Evolutionary conservation across 768 basidiomycete species (phyloP).

Genomic region (Tylopilus rubrobrunneus): DNA sequence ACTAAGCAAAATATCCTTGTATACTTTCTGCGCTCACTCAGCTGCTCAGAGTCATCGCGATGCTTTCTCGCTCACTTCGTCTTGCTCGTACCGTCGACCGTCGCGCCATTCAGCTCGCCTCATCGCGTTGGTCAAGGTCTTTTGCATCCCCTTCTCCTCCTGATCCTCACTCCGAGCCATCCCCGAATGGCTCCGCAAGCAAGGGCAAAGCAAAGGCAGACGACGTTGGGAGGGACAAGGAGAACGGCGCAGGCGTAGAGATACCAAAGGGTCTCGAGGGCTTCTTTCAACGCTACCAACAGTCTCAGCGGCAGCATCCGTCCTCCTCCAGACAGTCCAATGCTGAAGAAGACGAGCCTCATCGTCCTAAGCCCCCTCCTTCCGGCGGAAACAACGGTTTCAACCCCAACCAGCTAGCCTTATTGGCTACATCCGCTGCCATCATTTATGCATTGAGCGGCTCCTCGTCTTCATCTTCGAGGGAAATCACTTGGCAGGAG

Average conservation of each 20-base stretch:
- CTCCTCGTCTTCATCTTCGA: slow-evolving; percentile 46
- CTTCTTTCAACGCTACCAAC: slow-evolving; percentile 68
- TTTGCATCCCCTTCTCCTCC: slow-evolving; percentile 48
- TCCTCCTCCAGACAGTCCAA: slow-evolving; percentile 27
- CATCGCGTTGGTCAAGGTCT: slow-evolving; percentile 35
- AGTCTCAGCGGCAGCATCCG: slow-evolving; percentile 32
- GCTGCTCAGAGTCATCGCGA: slow-evolving; percentile 18
- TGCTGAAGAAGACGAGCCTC: slow-evolving; percentile 27
- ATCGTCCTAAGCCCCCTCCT: slow-evolving; percentile 50
- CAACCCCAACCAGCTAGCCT: slow-evolving; percentile 51
- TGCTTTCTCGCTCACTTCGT: slow-evolving; percentile 65
- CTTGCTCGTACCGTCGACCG: slow-evolving; percentile 43
- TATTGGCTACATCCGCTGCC: slow-evolving; percentile 57
- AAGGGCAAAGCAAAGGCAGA: slow-evolving; percentile 36
- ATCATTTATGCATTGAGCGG: slow-evolving; percentile 60
- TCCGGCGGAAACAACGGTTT: slow-evolving; percentile 44
- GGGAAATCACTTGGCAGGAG: slow-evolving; percentile 99
- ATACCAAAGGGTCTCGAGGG: slow-evolving; percentile 70
- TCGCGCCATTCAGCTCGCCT: slow-evolving; percentile 35
- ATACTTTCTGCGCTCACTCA: not conserved
- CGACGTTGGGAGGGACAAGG: slow-evolving; percentile 31
- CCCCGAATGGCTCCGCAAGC: slow-evolving; percentile 13
- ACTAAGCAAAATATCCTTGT: slow-evolving; percentile 16
- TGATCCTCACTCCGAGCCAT: slow-evolving; percentile 26
- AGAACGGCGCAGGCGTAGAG: slow-evolving; percentile 31